phyloP scores from a whole-genome alignment of 179 eudicot species.

The Nepenthes alata region DNA sequence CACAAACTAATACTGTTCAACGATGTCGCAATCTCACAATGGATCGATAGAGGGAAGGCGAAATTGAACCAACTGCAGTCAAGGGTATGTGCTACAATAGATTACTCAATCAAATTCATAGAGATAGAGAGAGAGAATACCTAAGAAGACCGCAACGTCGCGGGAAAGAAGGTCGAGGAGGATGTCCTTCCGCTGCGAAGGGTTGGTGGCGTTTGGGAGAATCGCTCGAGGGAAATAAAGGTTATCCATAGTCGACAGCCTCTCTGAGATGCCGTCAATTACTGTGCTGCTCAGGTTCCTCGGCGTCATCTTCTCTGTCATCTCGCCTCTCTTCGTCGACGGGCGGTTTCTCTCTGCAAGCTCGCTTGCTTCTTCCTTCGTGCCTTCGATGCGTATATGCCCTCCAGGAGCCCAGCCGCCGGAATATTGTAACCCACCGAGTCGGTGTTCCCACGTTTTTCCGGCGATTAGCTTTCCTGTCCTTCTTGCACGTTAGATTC shows the following conservation, averaged over 20 bases:
- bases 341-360: too few relatives aligned
- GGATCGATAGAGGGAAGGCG: too few relatives aligned
- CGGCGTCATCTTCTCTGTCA: slow-evolving; percentile 7
- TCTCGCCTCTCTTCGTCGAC: neutral
- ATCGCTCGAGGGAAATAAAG: slow-evolving; percentile 76
- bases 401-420: too few relatives aligned
- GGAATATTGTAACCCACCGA: too few relatives aligned
- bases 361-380: too few relatives aligned
- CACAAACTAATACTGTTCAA: too few relatives aligned
- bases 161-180: slow-evolving; percentile 73
- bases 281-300: slow-evolving; percentile 22
- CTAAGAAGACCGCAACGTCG: slow-evolving; percentile 71
- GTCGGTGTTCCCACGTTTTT: too few relatives aligned
- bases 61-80: too few relatives aligned
- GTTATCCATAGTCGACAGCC: slow-evolving; percentile 55
- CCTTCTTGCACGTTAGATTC: too few relatives aligned
- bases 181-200: slow-evolving; percentile 59
- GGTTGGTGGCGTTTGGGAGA: slow-evolving; percentile 36
- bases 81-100: neutral
- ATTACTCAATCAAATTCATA: neutral
- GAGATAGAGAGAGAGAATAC: slow-evolving; percentile 15
- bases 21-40: too few relatives aligned
- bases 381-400: too few relatives aligned
- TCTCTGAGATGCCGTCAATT: slow-evolving; percentile 43
- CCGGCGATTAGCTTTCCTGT: too few relatives aligned